These are phyloP conservation scores for Heliamphora pulchella DNA, from an alignment of 179 eudicot genomes.

Conservation along the genomic window DNA sequence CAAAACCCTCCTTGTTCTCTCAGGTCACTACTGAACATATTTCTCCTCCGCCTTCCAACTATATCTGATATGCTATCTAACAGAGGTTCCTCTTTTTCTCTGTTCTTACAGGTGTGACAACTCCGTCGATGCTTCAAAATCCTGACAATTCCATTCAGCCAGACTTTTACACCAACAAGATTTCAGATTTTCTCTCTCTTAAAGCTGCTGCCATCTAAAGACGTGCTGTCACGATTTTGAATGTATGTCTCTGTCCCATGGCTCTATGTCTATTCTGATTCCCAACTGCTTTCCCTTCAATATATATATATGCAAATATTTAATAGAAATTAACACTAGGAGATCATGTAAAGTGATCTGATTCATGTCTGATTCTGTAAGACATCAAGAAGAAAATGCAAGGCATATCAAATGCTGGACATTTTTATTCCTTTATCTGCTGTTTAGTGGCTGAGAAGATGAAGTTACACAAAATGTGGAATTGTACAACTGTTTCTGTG, in stretches of 20 bases:
- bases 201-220: conserved; percentile 61
- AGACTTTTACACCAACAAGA: conserved; percentile 86
- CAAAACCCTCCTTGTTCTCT: conserved; percentile 94
- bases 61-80: neutral
- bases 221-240: neutral
- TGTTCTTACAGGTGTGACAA: conserved; percentile 60
- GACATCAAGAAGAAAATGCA: neutral
- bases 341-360: neutral
- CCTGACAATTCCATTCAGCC: conserved; percentile 80
- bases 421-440: neutral
- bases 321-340: neutral
- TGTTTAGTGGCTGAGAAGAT: neutral
- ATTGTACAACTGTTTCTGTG: no score
- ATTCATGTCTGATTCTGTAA: neutral
- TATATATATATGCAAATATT: no score
- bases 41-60: neutral
- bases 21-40: conserved; percentile 41
- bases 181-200: conserved; percentile 79
- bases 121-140: conserved; percentile 64
- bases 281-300: neutral
- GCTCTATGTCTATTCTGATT: no score
- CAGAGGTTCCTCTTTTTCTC: neutral
- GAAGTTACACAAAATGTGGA: no score
- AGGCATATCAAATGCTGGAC: neutral
- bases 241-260: neutral